Conservation (phyloP, 371 early-diverging fungal species). For the Synchytrium microbalum region DNA sequence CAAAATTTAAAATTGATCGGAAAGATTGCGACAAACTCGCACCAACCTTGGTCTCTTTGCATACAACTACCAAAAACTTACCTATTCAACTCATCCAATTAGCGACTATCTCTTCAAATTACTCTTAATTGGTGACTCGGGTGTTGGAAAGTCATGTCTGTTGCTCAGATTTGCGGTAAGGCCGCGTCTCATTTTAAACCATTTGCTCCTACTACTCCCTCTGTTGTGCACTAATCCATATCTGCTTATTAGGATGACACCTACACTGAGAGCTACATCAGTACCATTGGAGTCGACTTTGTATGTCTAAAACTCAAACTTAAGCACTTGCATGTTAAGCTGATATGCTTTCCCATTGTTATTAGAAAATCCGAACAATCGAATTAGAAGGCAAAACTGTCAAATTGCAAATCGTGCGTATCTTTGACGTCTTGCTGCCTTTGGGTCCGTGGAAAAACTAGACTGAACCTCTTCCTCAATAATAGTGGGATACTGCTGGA, state of each 20-base stretch:
- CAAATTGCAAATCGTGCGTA: conserved; percentile 88
- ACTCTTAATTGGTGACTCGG: conserved; percentile 98
- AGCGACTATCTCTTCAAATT: conserved; percentile 97
- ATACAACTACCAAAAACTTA: no score
- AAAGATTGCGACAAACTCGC: no score
- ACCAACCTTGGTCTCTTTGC: no score
- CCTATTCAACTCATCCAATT: no score
- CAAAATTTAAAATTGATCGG: no score
- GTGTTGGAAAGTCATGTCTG: conserved; percentile 98
- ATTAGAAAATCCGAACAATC: conserved; percentile 95
- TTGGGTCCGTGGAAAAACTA: background rate
- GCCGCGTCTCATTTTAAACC: background rate
- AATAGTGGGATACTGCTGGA: conserved; percentile 96
- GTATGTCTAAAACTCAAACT: conserved; percentile 16
- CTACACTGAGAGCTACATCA: conserved; percentile 96
- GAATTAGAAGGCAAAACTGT: conserved; percentile 96
- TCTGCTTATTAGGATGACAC: conserved; percentile 87
- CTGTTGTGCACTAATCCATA: background rate
- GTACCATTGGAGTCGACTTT: conserved; percentile 99
- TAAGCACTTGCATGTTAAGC: background rate
- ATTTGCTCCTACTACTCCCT: no score
- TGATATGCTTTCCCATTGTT: background rate
- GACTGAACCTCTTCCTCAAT: background rate
- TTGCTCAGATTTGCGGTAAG: conserved; percentile 73
- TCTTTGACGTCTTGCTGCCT: background rate